Evolutionary conservation across 2,329 filamentous ascomycete genomes (phyloP), one percentile per base, ranked within the genome.

Genomic region (Ascosphaera acerosa): DNA sequence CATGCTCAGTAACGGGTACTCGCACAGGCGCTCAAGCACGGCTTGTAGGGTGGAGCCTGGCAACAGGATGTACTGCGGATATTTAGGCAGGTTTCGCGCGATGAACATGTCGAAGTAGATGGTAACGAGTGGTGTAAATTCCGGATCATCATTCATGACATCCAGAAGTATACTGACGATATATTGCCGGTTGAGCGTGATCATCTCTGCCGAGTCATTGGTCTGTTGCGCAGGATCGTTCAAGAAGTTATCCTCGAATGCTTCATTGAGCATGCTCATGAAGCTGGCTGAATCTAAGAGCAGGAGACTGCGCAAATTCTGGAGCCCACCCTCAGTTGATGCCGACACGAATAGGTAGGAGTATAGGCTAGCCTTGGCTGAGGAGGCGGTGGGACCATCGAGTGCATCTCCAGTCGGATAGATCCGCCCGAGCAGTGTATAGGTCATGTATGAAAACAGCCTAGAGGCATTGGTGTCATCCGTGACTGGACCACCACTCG

Each of bases 61-160:
- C 29, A 97, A 67, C 7, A 94, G 64, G 31, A 97, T 71, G 44
- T 92, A 92, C 47, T 94, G 84, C 1, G 82, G 81, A 44, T 91
- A 97, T 49, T 97, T 97, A 3, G 89, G 78, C 31, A 97, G 56
- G 46, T 91, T 97, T 34, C 87, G 70, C 12, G 87, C 84, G 46
- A 97, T 76, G 45, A 97, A 97, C 81, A 97, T 97, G 51, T 97
- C 81, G 28, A 97, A 64, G 50, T 91, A 97, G 34, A 97, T 77
- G 9, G 76, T 82, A 45, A 94, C 81, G 36, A 76, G 68, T 0
- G 70, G 53, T 1, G 70, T 65, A 50, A 91, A 94, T 29, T 76
- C 68, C 3, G 63, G 58, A 1, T 68, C 56, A 7, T 39, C 32
- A 31, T 71, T 76, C 78, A 97, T 90, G 17, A 92, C 73, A 47